Conservation (phyloP, 2,329 filamentous ascomycete species). For the Clathrospora elynae region DNA sequence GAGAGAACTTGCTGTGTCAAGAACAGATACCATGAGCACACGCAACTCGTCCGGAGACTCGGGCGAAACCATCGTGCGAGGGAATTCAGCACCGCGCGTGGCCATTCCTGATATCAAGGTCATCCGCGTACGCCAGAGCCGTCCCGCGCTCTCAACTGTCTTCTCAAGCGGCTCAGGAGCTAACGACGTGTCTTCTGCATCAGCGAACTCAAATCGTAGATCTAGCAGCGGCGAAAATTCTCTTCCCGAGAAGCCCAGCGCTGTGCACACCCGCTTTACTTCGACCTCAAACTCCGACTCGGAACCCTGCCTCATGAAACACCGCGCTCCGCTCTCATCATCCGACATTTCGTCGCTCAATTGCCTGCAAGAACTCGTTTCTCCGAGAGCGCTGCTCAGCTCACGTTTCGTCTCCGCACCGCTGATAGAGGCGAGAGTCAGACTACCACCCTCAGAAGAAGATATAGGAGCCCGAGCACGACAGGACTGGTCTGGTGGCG, state of each 20-base stretch:
- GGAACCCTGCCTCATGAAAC: constrained; percentile 26
- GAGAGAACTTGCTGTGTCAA: constrained; percentile 22
- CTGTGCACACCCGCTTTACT: constrained; percentile 20
- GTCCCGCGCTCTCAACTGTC: constrained; percentile 44
- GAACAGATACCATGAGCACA: constrained; percentile 26
- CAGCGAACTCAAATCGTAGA: not conserved
- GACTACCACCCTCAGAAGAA: constrained; percentile 39
- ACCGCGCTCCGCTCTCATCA: constrained; percentile 36
- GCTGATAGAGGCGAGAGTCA: constrained; percentile 46
- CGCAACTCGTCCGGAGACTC: constrained; percentile 32
- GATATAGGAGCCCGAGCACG: constrained; percentile 31
- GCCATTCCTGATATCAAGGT: constrained; percentile 27
- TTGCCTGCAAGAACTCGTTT: constrained; percentile 48
- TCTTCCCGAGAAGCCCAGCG: constrained; percentile 18
- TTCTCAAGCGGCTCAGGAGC: constrained; percentile 38
- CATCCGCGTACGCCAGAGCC: constrained; percentile 32
- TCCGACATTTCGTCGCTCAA: constrained; percentile 48
- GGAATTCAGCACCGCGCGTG: constrained; percentile 18
- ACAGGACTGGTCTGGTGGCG: constrained; percentile 24
- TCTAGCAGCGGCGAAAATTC: constrained; percentile 26
- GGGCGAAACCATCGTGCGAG: constrained; percentile 29
- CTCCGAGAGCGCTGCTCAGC: constrained; percentile 39
- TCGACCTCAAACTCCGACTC: constrained; percentile 35
- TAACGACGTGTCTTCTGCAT: constrained; percentile 1
- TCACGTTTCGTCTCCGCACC: constrained; percentile 48